phyloP scores from a whole-genome alignment of 208 protist genomes.

The Leishmania martiniquensis region DNA sequence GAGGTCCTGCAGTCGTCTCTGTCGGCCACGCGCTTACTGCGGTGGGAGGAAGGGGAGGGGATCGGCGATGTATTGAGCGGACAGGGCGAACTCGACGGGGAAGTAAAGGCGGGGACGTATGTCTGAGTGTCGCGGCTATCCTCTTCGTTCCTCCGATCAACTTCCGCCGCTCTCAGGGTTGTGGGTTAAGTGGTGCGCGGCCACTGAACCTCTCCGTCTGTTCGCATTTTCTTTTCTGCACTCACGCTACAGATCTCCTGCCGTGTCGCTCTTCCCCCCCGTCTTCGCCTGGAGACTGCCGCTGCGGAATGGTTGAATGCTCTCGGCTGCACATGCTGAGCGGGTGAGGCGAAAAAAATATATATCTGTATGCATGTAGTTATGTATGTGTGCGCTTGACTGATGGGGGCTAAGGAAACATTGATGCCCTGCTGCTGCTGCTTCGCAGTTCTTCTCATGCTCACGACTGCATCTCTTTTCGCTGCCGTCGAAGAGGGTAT shows the following conservation, averaged over 20 bases:
- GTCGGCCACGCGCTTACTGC: neutral
- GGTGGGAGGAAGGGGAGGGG: constrained; percentile 2
- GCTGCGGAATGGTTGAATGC: too few species aligned
- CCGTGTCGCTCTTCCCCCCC: neutral
- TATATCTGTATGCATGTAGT: too few species aligned
- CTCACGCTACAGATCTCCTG: too few species aligned
- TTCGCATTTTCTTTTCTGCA: neutral
- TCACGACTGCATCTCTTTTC: neutral
- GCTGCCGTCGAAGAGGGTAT: neutral
- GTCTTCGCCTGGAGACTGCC: too few species aligned
- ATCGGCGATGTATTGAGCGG: neutral
- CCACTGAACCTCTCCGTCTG: neutral
- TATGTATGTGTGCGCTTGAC: too few species aligned
- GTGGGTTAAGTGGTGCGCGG: neutral
- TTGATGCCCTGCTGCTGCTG: too few species aligned
- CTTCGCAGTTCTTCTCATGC: neutral
- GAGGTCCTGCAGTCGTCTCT: neutral
- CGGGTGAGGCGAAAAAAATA: too few species aligned
- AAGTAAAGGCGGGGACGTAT: neutral
- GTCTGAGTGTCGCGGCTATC: neutral
- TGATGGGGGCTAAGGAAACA: neutral
- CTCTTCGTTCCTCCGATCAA: neutral
- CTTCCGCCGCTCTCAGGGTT: neutral
- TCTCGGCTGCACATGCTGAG: too few species aligned
- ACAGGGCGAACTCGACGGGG: neutral